Base-by-base conservation (phyloP, 495 filamentous ascomycete species). In the Coniosporium apollinis region DNA sequence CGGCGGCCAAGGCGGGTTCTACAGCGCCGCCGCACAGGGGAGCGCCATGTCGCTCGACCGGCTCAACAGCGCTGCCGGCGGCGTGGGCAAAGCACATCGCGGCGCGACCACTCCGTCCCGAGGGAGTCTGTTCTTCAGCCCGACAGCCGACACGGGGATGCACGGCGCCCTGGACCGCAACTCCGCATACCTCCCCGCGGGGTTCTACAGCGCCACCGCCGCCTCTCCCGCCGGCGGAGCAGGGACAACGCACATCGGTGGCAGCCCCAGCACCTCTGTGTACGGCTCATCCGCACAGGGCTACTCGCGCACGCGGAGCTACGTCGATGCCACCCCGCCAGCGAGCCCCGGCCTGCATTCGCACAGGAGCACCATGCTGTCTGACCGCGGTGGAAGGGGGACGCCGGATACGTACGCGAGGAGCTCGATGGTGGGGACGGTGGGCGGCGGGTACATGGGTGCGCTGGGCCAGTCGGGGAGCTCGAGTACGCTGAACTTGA, bases 91-190 rank as follows among this genome's bases (percentile, higher is more conserved):
- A 44, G 19, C 58, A 47, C 14, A 31, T 30, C 11, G 32, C 36
- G 60, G 62, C 49, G 59, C 44, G 47, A 65, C 51, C 47, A 64
- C 62, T 19, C 59, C 56, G 34, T 56, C 67, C 10, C 58, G 57
- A 33, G 60, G 62, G 35, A 76, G 70, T 25, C 69, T 97, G 3
- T 97, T 97, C 69, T 97, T 91, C 58, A 93, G 83, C 1, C 89
- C 89, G 0, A 96, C 89, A 1, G 87, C 87, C 1, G 73, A 69
- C 14, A 56, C 56, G n/a, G 62, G 57, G 19, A 6, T 20, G 3
- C 19, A 25, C 21, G 39, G 57, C 1, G 42, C 51, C 24, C 46
- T 49, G 37, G 70, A 83, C 61, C 64, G 62, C 57, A 38, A 19
- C 20, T 69, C 60, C 9, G 65, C 61, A 15, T 94, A 87, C 56